Evolutionary conservation across 371 early-diverging fungal genomes (phyloP), one percentile per base, ranked within the genome.

Genomic region (Mycotypha africana): DNA sequence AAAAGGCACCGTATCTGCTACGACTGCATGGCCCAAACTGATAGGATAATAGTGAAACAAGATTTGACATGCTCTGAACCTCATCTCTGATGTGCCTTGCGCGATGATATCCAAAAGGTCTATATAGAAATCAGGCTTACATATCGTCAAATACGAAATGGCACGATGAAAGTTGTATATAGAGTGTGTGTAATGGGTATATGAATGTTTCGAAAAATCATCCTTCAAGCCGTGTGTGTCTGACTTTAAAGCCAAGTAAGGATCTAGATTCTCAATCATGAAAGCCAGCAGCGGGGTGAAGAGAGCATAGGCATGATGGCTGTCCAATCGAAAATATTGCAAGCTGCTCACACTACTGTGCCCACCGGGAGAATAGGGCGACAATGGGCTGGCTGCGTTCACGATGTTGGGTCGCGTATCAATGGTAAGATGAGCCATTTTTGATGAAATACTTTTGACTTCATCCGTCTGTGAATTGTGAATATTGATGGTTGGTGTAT

Each of bases 21-120:
- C 60, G 2, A 62, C 48, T 1, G 70, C 45, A 43, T 81, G 82
- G 2, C 82, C 82, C 0, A 76, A 47, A n/a, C 76, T 70, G 5
- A 59, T 53, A 31, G 47, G 47, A 17, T 70, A 75, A 31, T 70
- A 70, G 14, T 63, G 58, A 16, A 75, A 62, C 11, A 75, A 25
- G 1, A 71, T 47, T 26, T 75, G 71, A 35, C 67, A 68, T 5
- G 69, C 71, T 6, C 65, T 55, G 9, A 54, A 67, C 31, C 54
- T 63, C 15, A 67, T 59, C 36, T 68, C 65, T 1, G 60, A 21
- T 6, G 58, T 63, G 9, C 78, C 65, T 20, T 70, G 51, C 0
- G 79, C 60, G 21, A 81, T 76, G 16, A 78, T 59, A 25, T 78
- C 67, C 11, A 81, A 45, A 9, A 81, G 15, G 42, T 81, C 79